These are phyloP conservation scores for Zymoseptoria passerinii DNA, from an alignment of 2,329 filamentous ascomycete genomes.

Conservation along the genomic window DNA sequence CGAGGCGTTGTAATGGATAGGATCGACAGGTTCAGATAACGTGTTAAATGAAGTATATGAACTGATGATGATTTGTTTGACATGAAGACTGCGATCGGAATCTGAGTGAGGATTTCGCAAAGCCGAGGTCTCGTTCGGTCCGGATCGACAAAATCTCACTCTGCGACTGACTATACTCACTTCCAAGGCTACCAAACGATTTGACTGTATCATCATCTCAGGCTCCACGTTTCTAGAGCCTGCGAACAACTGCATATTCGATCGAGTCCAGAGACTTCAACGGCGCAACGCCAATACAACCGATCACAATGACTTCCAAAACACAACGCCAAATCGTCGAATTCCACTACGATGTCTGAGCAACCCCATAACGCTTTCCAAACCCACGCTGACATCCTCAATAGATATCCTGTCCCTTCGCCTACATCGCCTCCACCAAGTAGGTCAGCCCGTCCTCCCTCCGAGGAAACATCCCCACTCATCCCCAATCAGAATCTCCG, in stretches of 20 bases:
- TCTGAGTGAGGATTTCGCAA: neutral
- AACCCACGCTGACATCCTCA: neutral
- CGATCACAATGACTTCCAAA: neutral
- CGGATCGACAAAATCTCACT: neutral
- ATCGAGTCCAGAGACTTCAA: neutral
- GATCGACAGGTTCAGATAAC: neutral
- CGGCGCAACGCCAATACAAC: neutral
- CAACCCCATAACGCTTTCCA: neutral
- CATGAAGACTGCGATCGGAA: neutral
- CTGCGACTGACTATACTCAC: neutral
- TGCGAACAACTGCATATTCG: neutral
- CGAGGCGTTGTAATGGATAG: neutral
- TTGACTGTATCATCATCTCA: too few species aligned
- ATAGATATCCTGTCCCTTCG: slow-evolving; percentile 18
- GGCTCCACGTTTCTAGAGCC: neutral
- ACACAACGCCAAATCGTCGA: slow-evolving; percentile 10
- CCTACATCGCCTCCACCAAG: slow-evolving; percentile 19
- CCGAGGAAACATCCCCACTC: neutral
- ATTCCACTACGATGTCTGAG: slow-evolving; percentile 18
- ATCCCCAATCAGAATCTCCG: slow-evolving; percentile 8
- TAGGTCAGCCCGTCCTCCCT: neutral
- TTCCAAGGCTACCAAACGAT: too few species aligned
- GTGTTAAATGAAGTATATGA: neutral
- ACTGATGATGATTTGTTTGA: neutral
- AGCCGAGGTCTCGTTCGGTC: neutral